Conservation (phyloP, 2,329 filamentous ascomycete genomes). For the Colletotrichum kahawae region DNA sequence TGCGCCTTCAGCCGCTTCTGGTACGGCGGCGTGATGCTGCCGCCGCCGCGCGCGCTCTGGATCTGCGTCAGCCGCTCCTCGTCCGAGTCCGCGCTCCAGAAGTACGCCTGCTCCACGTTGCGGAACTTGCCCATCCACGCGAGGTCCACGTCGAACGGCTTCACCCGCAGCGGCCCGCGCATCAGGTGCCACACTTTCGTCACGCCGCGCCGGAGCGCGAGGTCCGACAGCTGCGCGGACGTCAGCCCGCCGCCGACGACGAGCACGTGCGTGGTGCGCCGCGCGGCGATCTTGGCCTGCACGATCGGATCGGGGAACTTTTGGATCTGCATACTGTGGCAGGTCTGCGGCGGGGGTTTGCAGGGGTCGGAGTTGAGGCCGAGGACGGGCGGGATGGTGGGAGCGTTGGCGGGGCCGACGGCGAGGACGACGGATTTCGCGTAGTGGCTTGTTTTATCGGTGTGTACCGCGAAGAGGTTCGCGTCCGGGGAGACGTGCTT, state of each 20-base stretch:
- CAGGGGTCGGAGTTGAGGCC: slow-evolving; percentile 31
- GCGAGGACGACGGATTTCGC: slow-evolving; percentile 72
- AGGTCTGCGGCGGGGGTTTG: slow-evolving; percentile 45
- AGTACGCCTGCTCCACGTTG: slow-evolving; percentile 76
- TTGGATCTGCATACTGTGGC: slow-evolving; percentile 70
- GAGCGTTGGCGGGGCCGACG: slow-evolving; percentile 70
- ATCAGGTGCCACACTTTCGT: slow-evolving; percentile 74
- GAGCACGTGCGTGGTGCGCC: slow-evolving; percentile 64
- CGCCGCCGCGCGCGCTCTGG: slow-evolving; percentile 70
- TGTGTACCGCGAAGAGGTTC: slow-evolving; percentile 69
- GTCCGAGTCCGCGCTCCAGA: slow-evolving; percentile 78
- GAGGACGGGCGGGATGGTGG: slow-evolving; percentile 47
- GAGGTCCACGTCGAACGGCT: slow-evolving; percentile 79
- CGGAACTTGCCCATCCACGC: slow-evolving; percentile 85
- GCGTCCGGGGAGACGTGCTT: slow-evolving; percentile 49
- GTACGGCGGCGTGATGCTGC: slow-evolving; percentile 76
- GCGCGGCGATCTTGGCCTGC: slow-evolving; percentile 53
- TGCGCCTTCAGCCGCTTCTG: slow-evolving; percentile 70
- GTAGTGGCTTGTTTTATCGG: slow-evolving; percentile 58
- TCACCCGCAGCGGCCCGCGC: slow-evolving; percentile 64
- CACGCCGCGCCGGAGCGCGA: slow-evolving; percentile 68
- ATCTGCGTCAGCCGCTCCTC: slow-evolving; percentile 72
- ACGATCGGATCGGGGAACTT: slow-evolving; percentile 61
- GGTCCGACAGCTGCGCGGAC: slow-evolving; percentile 74
- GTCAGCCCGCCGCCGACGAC: slow-evolving; percentile 79